Evolutionary conservation across 148 eudicot species (phyloP), one percentile per base, ranked within the genome.

Genomic region (Rhododendron ovatum): DNA sequence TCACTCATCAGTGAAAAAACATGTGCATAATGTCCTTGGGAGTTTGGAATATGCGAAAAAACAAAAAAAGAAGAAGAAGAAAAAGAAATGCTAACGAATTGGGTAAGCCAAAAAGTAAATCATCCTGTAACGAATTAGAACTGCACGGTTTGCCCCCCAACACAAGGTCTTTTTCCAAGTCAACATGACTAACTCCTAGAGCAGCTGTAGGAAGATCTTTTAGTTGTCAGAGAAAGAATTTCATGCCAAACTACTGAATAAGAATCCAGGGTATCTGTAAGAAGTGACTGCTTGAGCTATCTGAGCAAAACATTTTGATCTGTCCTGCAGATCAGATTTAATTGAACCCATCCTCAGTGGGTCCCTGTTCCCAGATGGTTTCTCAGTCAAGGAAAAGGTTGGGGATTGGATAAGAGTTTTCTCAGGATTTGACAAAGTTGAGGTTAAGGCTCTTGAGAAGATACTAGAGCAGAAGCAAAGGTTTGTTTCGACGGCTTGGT

Each of bases 401-500:
- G 82, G 81, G 77, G 90, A 86, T 50, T 97, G 99, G 99, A 89
- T 93, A 85, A 89, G 87, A 51, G 86, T 94, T 84, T 93, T 95
- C 84, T 83, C 95, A 35, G 91, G 91, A 76, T 90, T 97, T 80
- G 99, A 97, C 90, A 95, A 94, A 90, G 93, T 95, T 80, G 99
- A 97, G 92, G 90, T 97, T 76, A 95, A 92, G 88, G 99, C 99
- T 87, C 91, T 97, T 78, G 98, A 95, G 87, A 95, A 95, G 89
- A 93, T 95, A 78, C 88, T 97, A 89, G 98, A 97, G 92, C 99
- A 95, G 93, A 94, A 97, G 90, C 96, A 95, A 90, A 97, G 98
- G 99, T 97, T 87, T 41, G 85, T 75, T 83, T 67, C 69, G 50
- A 81, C 30, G 61, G 86, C 57, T 84, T 43, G 86, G 39, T 74